Evolutionary conservation across 164 flowering plant genomes (phyloP).

Genomic region (Cinnamomum chago): DNA sequence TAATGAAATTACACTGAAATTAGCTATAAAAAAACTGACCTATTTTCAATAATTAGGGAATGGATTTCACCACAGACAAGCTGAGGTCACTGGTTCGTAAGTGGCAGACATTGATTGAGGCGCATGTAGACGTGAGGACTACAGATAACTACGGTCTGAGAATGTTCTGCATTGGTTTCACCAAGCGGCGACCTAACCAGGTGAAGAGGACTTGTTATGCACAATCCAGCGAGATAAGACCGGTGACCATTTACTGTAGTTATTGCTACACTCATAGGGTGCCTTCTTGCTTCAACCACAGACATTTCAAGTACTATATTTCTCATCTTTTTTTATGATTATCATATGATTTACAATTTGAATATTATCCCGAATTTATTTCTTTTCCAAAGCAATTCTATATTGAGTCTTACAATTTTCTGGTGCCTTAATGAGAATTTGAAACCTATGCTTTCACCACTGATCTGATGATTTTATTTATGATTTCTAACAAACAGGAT

Average conservation of each 20-base stretch:
- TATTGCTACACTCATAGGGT: not conserved
- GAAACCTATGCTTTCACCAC: no score
- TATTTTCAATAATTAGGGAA: constrained; percentile 18
- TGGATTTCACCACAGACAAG: constrained; percentile 40
- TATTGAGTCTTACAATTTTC: no score
- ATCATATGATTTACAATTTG: not conserved
- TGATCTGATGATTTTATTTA: no score
- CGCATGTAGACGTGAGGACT: constrained; percentile 39
- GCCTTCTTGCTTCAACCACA: no score
- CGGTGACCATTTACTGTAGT: constrained; percentile 11
- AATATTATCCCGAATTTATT: no score
- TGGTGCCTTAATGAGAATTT: no score
- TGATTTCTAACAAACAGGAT: no score
- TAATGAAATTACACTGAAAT: not conserved
- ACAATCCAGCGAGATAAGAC: constrained; percentile 35
- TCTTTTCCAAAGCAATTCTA: no score
- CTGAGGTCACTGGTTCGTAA: constrained; percentile 37
- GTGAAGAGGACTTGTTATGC: constrained; percentile 38
- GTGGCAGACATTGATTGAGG: constrained; percentile 46
- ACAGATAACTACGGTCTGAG: constrained; percentile 30
- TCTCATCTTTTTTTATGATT: not conserved
- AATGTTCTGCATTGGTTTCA: constrained; percentile 39
- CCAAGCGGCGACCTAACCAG: constrained; percentile 37
- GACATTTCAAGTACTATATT: not conserved
- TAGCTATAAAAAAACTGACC: not conserved